Evolutionary conservation across 2,329 filamentous ascomycete species (phyloP).

Genomic region (Lasiodiplodia hormozganensis): DNA sequence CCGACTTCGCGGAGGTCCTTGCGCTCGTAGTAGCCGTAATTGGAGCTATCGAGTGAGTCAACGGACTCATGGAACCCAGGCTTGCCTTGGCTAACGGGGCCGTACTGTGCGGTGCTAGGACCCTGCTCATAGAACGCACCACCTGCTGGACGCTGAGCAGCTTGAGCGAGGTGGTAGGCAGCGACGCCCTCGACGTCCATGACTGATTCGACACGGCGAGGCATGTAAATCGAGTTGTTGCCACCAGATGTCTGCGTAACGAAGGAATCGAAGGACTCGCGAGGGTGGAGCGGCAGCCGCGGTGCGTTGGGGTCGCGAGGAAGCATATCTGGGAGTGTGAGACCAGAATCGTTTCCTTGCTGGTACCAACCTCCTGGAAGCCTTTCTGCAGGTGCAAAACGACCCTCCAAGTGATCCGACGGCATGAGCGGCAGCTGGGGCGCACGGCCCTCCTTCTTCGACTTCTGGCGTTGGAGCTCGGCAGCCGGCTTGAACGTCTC

Average conservation of each 20-base stretch:
- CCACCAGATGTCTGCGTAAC: constrained; percentile 63
- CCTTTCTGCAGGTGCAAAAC: constrained; percentile 75
- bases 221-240: constrained; percentile 65
- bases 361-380: constrained; percentile 73
- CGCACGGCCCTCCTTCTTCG: constrained; percentile 51
- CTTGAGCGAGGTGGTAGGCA: constrained; percentile 74
- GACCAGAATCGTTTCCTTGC: constrained; percentile 71
- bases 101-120: constrained; percentile 37
- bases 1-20: constrained; percentile 12
- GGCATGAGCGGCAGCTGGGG: constrained; percentile 71
- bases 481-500: constrained; percentile 74
- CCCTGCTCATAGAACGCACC: constrained; percentile 50
- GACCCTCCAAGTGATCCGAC: constrained; percentile 75
- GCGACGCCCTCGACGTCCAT: constrained; percentile 79
- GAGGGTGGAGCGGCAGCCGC: constrained; percentile 59
- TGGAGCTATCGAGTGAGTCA: constrained; percentile 45
- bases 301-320: constrained; percentile 55
- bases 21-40: constrained; percentile 34
- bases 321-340: constrained; percentile 60
- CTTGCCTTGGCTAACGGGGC: constrained; percentile 37
- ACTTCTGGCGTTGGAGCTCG: constrained; percentile 53
- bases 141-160: constrained; percentile 52
- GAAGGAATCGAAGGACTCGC: constrained; percentile 72
- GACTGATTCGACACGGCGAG: constrained; percentile 74
- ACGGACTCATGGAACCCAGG: constrained; percentile 43